Evolutionary conservation across 225 moss, liverwort and hornwort genomes (phyloP), one percentile per base, ranked within the genome.

Genomic region (Pseudisothecium myosuroides): DNA sequence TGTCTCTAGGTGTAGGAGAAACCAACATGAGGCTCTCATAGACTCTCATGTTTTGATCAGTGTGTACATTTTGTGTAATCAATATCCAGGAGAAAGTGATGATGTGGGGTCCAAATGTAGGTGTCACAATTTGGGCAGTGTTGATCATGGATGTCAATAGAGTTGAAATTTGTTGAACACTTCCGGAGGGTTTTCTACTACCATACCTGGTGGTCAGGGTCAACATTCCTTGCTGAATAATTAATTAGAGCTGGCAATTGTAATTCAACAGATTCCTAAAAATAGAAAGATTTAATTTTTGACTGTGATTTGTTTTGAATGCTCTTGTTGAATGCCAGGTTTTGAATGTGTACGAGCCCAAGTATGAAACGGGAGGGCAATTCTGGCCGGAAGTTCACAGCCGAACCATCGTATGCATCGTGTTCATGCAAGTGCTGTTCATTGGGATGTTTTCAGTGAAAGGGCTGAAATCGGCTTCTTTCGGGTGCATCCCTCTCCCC

Each of bases 371-470:
- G 39, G 98, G 94, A 39, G 98, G 98, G 59, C 96, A 97, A 56
- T 97, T 71, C 85, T 98, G 98, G 98, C 98, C 98, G 14, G 91
- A 95, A 68, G 89, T 98, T 71, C 98, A 98, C 89, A 92, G 86
- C 67, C 97, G 94, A 56, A 96, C 96, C 43, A 11, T 97, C 3
- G 47, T 87, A 7, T 95, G 92, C 89, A 26, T 98, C 32, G 87
- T 87, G 76, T 36, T 98, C 41, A 97, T 95, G 98, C 98, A 98
- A 91, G 91, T 98, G 81, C 91, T 97, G n/a, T 97, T 98, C 89
- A 92, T 98, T 60, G 98, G 98, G 43, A 93, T 98, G 88, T 98
- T 98, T 87, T 93, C 95, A 18, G 66, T 90, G 63, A 95, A 95
- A 83, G 94, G 95, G 67, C 88, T 95, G 65, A 87, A 88, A 17